Base-by-base conservation (phyloP, 768 basidiomycete species). In the Tulasnella calospora region DNA sequence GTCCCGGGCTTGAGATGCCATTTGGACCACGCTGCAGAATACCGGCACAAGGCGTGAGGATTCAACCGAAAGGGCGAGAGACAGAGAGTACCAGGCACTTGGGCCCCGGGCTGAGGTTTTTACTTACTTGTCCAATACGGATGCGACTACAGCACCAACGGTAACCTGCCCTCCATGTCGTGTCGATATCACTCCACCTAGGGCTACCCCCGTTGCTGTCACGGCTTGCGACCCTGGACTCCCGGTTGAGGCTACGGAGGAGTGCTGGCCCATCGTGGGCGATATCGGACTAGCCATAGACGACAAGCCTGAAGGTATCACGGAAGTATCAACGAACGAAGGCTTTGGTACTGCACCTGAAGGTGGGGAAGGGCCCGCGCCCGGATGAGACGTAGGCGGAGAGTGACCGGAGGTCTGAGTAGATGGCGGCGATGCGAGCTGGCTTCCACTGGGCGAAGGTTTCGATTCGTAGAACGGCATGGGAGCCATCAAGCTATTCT, bases 81-180 rank as follows among this genome's bases (percentile, higher is more conserved):
- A 44, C 41, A 44, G 44, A 44, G 44, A 17, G 4, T 13, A 44
- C 44, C 44, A 17, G 36, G 36, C 36, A 23, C 36, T 40, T 15
- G 36, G 23, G 38, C 30, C 6, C 4, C 17, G 2, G 30, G 71
- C 1, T 4, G 33, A 33, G 40, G n/a, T n/a, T n/a, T 71, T 46
- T 40, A 73, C 77, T 72, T 71, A 78, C 77, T 78, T 78, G 40
- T 78, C 77, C 27, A 78, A 36, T 6, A 78, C 69, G 9, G 77
- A 78, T 33, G 69, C 77, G 17, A 78, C 77, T n/a, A 78, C 69
- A 8, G 77, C 0, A 27, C 77, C 77, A 27, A 78, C 44, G 41
- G 77, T 78, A 27, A 78, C 67, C 71, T 78, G 61, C 30, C 23
- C 12, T 71, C 77, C 77, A 40, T 71, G 41, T 36, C 77, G 38